phyloP scores from a whole-genome alignment of 2,329 filamentous ascomycete species.

The Xylariaceae sp. region DNA sequence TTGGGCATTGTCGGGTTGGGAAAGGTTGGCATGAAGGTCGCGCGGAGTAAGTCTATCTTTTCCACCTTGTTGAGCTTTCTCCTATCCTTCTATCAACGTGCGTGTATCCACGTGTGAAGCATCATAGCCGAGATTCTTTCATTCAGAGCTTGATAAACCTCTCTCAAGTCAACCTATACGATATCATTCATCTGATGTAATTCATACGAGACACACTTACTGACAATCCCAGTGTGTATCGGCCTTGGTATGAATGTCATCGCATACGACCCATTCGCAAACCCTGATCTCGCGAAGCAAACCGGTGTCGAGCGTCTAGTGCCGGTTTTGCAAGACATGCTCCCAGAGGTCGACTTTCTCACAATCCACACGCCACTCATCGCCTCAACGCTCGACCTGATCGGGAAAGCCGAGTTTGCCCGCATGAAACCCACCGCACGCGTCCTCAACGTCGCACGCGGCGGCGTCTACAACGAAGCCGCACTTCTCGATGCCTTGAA shows the following conservation, averaged over 20 bases:
- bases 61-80: neutral
- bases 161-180: neutral
- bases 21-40: slow-evolving; percentile 79
- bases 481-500: slow-evolving; percentile 67
- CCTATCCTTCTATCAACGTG: neutral
- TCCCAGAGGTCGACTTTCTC: slow-evolving; percentile 67
- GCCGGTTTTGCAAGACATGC: slow-evolving; percentile 52
- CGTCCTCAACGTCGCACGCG: slow-evolving; percentile 73
- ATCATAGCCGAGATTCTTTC: neutral
- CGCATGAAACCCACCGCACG: slow-evolving; percentile 69
- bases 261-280: slow-evolving; percentile 74
- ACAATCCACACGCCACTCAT: slow-evolving; percentile 78
- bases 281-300: slow-evolving; percentile 61
- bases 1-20: slow-evolving; percentile 72
- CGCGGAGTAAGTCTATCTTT: slow-evolving; percentile 31
- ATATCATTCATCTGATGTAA: neutral
- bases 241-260: slow-evolving; percentile 53
- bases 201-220: neutral
- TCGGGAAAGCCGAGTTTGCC: slow-evolving; percentile 60
- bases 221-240: slow-evolving; percentile 13
- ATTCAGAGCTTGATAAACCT: neutral
- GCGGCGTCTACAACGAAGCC: slow-evolving; percentile 73
- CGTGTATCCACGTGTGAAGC: neutral
- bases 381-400: slow-evolving; percentile 69
- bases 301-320: slow-evolving; percentile 58